Evolutionary conservation across 2,329 filamentous ascomycete species (phyloP).

Genomic region (Diaporthe sp.): DNA sequence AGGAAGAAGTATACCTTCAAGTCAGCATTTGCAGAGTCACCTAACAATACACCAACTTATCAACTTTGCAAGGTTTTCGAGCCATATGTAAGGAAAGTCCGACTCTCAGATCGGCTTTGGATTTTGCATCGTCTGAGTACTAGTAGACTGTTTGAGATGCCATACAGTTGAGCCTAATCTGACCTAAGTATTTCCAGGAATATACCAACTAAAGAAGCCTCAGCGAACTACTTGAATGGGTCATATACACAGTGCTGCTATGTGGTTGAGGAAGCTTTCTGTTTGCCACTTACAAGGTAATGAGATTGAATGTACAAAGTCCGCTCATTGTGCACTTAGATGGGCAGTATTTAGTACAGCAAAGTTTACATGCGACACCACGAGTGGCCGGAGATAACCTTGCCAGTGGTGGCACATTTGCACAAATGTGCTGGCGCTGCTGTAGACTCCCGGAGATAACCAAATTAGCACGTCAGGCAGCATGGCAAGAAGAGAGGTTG

Average conservation of each 20-base stretch:
- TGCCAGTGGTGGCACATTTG: background rate
- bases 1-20: background rate
- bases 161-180: background rate
- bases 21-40: background rate
- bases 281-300: background rate
- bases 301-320: background rate
- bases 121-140: background rate
- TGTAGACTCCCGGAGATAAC: background rate
- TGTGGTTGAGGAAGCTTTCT: background rate
- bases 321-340: background rate
- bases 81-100: background rate
- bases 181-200: background rate
- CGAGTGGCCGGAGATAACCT: background rate
- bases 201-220: background rate
- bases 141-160: no score
- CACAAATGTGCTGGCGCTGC: background rate
- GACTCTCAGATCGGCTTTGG: background rate
- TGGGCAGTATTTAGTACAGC: background rate
- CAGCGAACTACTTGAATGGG: no score
- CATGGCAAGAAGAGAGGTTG: background rate
- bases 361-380: no score
- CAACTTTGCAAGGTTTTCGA: background rate
- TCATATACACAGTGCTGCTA: background rate
- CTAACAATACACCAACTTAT: background rate
- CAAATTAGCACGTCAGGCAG: background rate